A percentile compares a stretch with the other conserved stretches of the same genome.
Evolutionary conservation across 2,329 filamentous ascomycete genomes (phyloP).

Genomic region (Fusarium solani-melongenae): DNA sequence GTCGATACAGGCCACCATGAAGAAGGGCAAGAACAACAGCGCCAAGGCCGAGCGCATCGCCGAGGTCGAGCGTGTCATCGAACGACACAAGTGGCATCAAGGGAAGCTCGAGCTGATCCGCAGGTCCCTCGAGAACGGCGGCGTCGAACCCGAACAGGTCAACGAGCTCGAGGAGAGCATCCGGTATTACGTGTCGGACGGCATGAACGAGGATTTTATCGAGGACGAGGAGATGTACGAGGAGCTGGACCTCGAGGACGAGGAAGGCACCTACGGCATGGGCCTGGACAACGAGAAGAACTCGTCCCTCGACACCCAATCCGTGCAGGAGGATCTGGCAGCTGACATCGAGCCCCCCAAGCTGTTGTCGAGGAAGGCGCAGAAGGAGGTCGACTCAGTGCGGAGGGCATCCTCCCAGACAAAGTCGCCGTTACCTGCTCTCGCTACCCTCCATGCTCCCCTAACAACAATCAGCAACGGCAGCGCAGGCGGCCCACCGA

Average conservation of each 20-base stretch:
- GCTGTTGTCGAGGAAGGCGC: constrained; percentile 64
- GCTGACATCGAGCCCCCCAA: constrained; percentile 67
- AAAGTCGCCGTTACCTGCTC: constrained; percentile 92
- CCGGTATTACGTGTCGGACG: constrained; percentile 93
- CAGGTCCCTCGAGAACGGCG: constrained; percentile 91
- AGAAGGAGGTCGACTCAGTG: constrained; percentile 67
- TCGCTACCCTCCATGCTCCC: constrained; percentile 88
- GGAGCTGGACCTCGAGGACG: constrained; percentile 90
- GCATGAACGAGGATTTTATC: constrained; percentile 87
- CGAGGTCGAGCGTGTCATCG: constrained; percentile 84
- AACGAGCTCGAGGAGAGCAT: constrained; percentile 91
- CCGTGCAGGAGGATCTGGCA: constrained; percentile 81
- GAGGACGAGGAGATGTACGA: constrained; percentile 97
- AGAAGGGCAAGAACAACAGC: constrained; percentile 91
- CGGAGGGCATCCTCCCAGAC: constrained; percentile 85
- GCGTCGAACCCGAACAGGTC: constrained; percentile 87
- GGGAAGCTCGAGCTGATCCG: constrained; percentile 91
- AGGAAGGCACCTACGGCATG: constrained; percentile 89
- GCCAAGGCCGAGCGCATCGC: constrained; percentile 88
- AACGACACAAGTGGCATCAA: constrained; percentile 97
- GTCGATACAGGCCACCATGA: constrained; percentile 85
- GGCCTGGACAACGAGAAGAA: constrained; percentile 82
- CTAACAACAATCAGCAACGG: constrained; percentile 71
- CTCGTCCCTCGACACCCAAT: constrained; percentile 96
- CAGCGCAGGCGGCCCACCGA: constrained; percentile 66